Percentiles rank a stretch among this genome's conserved stretches.
These are phyloP conservation scores for Talaromyces rugulosus DNA, from an alignment of 2,329 filamentous ascomycete genomes.

Conservation along the genomic window DNA sequence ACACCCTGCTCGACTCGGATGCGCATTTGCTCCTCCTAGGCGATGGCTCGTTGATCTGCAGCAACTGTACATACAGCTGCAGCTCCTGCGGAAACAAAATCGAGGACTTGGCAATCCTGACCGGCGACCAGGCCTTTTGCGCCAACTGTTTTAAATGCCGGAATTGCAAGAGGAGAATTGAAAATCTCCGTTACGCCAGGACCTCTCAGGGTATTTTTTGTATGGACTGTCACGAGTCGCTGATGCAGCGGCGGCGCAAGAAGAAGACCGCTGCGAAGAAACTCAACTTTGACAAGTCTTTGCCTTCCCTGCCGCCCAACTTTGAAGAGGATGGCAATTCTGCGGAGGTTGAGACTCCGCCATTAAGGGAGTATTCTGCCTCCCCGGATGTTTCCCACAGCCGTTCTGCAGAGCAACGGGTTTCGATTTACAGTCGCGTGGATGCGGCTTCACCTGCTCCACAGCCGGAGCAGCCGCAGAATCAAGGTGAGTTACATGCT, in stretches of 20 bases:
- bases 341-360: slow-evolving; percentile 52
- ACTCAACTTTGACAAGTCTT: slow-evolving; percentile 69
- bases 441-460: slow-evolving; percentile 21
- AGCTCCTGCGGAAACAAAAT: slow-evolving; percentile 96
- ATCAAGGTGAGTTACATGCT: slow-evolving; percentile 26
- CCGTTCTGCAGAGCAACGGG: slow-evolving; percentile 16
- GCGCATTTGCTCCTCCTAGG: slow-evolving; percentile 95
- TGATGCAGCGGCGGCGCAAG: slow-evolving; percentile 90
- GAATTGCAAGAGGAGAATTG: slow-evolving; percentile 98
- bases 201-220: slow-evolving; percentile 99
- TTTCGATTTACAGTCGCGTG: slow-evolving; percentile 21
- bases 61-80: slow-evolving; percentile 99
- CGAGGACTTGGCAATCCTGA: slow-evolving; percentile 94
- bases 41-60: slow-evolving; percentile 97
- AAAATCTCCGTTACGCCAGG: slow-evolving; percentile 94
- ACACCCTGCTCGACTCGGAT: slow-evolving; percentile 93
- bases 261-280: slow-evolving; percentile 52
- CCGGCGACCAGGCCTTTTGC: slow-evolving; percentile 96
- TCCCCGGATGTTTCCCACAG: slow-evolving; percentile 23
- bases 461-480: slow-evolving; percentile 21
- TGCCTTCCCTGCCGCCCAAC: slow-evolving; percentile 80
- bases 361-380: slow-evolving; percentile 58
- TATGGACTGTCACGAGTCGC: slow-evolving; percentile 95
- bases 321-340: slow-evolving; percentile 62
- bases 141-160: slow-evolving; percentile 94